Evolutionary conservation across 176 grass and related monocot species (phyloP).

Genomic region (Phoenix dactylifera): DNA sequence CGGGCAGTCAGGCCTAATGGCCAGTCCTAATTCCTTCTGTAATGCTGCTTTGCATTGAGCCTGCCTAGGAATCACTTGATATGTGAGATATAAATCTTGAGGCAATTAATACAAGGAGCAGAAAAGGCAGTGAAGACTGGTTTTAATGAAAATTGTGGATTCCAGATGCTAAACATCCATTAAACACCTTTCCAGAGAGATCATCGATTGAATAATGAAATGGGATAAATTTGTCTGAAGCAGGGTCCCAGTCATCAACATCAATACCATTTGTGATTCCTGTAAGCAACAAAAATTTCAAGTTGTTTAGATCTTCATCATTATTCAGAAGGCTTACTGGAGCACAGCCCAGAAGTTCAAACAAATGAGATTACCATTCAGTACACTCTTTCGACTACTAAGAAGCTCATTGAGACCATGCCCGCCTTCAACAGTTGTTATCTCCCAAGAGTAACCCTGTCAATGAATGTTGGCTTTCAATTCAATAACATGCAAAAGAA

Average conservation of each 20-base stretch:
- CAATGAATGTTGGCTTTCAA: constrained; percentile 15
- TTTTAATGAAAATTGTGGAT: constrained; percentile 2
- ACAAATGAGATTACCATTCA: constrained; percentile 52
- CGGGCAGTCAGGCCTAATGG: constrained; percentile 49
- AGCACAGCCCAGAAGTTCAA: constrained; percentile 17
- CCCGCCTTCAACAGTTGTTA: constrained; percentile 90
- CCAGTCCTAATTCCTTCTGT: constrained; percentile 74
- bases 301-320: constrained; percentile 6
- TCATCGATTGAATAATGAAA: constrained; percentile 73
- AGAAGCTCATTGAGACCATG: constrained; percentile 85
- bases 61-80: constrained; percentile 26
- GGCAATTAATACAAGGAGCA: background rate
- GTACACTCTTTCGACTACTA: constrained; percentile 64
- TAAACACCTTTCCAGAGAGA: constrained; percentile 74
- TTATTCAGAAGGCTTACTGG: constrained; percentile 5
- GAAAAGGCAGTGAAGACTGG: background rate
- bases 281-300: constrained; percentile 15
- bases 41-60: constrained; percentile 81
- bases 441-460: constrained; percentile 97
- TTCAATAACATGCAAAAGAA: no score
- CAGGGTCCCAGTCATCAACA: constrained; percentile 73
- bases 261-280: constrained; percentile 98
- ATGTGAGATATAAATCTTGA: no score
- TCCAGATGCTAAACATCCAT: background rate
- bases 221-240: constrained; percentile 62